These are phyloP conservation scores for Quercus mongolica DNA, from an alignment of 306 rosid species.

Conservation along the genomic window DNA sequence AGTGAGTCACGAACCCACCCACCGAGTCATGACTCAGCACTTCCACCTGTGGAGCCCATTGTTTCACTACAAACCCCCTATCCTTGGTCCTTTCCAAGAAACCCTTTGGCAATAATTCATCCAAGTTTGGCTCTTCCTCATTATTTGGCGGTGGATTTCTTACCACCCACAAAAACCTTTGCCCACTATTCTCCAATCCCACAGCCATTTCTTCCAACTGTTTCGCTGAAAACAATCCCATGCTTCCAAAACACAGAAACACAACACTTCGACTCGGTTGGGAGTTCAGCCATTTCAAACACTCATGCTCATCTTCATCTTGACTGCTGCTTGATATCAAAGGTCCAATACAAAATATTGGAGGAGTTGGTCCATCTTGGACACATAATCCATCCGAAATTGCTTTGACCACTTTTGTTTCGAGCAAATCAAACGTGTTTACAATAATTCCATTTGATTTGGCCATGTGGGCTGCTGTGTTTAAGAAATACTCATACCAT, in stretches of 20 bases:
- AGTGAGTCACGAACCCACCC: conserved; percentile 37
- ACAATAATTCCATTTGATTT: too few species aligned
- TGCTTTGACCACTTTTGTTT: neutral
- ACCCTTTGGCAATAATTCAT: neutral
- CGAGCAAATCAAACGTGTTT: too few species aligned
- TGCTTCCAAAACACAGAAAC: too few species aligned
- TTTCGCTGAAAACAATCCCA: too few species aligned
- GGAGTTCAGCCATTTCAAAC: too few species aligned
- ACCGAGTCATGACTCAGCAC: conserved; percentile 13
- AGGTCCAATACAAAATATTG: neutral
- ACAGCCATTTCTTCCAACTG: too few species aligned
- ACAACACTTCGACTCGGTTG: too few species aligned
- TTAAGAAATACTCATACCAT: too few species aligned
- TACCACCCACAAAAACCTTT: neutral
- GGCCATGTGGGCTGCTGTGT: too few species aligned
- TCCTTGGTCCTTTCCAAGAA: neutral
- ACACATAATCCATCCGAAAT: neutral
- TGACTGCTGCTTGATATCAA: too few species aligned
- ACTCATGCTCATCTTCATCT: too few species aligned
- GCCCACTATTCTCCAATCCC: too few species aligned
- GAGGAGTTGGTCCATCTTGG: neutral
- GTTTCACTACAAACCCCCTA: neutral
- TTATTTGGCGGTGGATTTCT: neutral
- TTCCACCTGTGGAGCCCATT: conserved; percentile 6
- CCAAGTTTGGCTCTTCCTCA: neutral